These are phyloP conservation scores for Lumnitzera littorea DNA, from an alignment of 345 rosid species.

Conservation along the genomic window DNA sequence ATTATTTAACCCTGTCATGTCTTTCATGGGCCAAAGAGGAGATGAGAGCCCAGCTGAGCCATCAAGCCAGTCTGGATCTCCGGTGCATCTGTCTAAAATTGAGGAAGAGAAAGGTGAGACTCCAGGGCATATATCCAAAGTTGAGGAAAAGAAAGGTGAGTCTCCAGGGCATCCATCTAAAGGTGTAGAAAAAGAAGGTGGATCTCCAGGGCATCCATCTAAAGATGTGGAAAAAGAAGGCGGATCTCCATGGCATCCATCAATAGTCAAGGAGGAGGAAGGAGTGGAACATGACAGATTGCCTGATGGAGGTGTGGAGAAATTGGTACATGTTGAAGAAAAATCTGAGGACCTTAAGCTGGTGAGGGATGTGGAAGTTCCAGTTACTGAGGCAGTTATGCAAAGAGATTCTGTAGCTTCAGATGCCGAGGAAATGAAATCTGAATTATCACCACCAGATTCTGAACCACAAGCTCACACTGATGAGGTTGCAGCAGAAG, in stretches of 20 bases:
- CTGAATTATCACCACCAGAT: conserved; percentile 23
- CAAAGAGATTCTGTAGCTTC: conserved; percentile 21
- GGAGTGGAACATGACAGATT: conserved; percentile 27
- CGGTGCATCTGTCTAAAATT: conserved; percentile 18
- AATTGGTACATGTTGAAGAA: conserved; percentile 23
- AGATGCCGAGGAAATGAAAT: conserved; percentile 33
- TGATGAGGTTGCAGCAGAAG: conserved; percentile 25
- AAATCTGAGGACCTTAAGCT: conserved; percentile 24
- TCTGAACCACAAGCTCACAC: conserved; percentile 29
- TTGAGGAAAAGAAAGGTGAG: conserved; percentile 28
- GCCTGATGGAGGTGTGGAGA: conserved; percentile 8
- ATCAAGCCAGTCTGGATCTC: conserved; percentile 28
- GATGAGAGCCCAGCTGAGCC: conserved; percentile 40
- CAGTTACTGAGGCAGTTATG: conserved; percentile 19
- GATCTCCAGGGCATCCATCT: conserved; percentile 24
- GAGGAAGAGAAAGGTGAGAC: conserved; percentile 33
- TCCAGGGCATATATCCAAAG: conserved; percentile 21
- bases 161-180: conserved; percentile 24
- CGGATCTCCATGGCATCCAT: conserved; percentile 25
- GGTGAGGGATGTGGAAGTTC: conserved; percentile 21
- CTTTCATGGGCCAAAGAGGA: conserved; percentile 65
- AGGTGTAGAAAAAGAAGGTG: conserved; percentile 29
- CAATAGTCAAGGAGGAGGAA: conserved; percentile 28
- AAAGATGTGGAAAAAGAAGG: conserved; percentile 28
- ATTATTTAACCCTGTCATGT: conserved; percentile 55